phyloP scores from a whole-genome alignment of 106 monocot genomes.

The Dendrobium nobile region DNA sequence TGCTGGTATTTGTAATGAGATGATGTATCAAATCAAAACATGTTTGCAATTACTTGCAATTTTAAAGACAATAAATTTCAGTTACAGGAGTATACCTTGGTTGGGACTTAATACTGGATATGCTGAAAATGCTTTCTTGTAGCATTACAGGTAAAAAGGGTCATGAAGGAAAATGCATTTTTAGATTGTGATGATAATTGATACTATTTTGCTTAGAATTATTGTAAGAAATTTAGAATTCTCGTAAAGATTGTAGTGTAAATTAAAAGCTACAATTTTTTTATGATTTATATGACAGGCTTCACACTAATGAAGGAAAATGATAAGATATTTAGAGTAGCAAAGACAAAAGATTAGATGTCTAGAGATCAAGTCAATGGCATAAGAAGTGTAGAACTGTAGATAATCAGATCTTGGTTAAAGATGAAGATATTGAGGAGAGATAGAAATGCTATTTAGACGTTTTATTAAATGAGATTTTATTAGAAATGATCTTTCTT shows the following conservation, averaged over 20 bases:
- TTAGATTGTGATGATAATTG: not conserved
- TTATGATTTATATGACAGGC: not conserved
- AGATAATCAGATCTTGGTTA: no score
- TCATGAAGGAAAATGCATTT: not conserved
- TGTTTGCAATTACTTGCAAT: not conserved
- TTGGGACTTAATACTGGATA: not conserved
- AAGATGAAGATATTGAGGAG: no score
- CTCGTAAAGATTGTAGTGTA: not conserved
- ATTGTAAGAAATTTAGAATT: not conserved
- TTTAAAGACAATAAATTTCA: not conserved
- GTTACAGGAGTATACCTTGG: not conserved
- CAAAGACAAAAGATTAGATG: not conserved
- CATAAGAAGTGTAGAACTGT: no score
- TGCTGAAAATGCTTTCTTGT: not conserved
- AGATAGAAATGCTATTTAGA: no score
- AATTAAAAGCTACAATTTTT: not conserved
- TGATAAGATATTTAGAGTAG: not conserved
- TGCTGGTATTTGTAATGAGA: not conserved
- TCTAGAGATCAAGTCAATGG: not conserved
- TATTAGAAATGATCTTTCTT: no score
- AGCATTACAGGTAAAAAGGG: not conserved
- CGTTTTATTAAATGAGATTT: not conserved
- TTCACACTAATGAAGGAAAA: not conserved
- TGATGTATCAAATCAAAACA: not conserved
- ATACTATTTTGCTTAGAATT: not conserved